Base-by-base conservation (phyloP, 768 basidiomycete genomes). In the Trametes coccinea region DNA sequence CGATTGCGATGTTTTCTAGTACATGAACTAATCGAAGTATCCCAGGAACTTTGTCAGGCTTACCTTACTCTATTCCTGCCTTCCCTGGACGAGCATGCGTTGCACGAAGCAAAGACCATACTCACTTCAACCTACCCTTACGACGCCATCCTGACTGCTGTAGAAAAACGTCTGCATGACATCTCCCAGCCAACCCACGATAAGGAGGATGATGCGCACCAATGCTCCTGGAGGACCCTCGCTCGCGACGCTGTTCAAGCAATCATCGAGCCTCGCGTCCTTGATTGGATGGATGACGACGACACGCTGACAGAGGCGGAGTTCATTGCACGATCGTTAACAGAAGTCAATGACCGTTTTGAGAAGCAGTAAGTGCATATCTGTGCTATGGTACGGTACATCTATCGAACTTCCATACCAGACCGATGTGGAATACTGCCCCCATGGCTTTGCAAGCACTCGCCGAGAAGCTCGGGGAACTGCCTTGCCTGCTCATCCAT, bases 231-330 rank as follows among this genome's bases (percentile, higher is more conserved):
- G 65, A 60, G 51, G 30, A 33, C 27, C 17, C 54, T 34, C 31
- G 65, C 61, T 14, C 64, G 52, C 17, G 46, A 29, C 10, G 61
- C 46, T 10, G 69, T 67, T 2, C 54, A 80, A 72, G 67, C 62
- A 1, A 74, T 88, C 44, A 74, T 84, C 17, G 66, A 75, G 56
- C 80, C 82, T 17, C 78, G 81, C 58, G 69, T 77, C 1, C 66
- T 83, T 6, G 67, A 75, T 11, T 88, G 85, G 87, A 84, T 82
- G 79, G 82, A 82, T 29, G 81, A 82, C 49, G 84, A 85, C 49
- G 75, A 77, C 45, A 33, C 62, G 8, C 67, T 80, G 17, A 65
- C 76, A 2, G 79, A 83, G 41, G 66, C 70, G 5, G 71, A 79
- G 16, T 82, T 81, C 48, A 75, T 77, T 22, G 60, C 70, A 34